A percentile compares a stretch with the other conserved stretches of the same genome.
Evolutionary conservation across 257 asterid genomes (phyloP).

Genomic region (Nicotiana tabacum): DNA sequence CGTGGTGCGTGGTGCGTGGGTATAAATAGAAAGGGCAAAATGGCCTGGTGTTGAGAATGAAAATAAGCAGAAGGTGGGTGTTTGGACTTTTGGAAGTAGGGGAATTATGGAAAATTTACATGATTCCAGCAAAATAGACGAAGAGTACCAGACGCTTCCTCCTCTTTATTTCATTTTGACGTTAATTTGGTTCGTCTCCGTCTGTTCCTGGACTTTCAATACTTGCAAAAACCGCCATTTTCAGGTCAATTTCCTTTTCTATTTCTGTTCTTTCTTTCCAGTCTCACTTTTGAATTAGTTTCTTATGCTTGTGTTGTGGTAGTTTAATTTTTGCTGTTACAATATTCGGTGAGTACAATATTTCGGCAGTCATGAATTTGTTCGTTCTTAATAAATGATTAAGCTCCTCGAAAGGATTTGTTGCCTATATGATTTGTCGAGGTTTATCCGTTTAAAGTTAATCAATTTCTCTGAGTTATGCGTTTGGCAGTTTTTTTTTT

Average conservation of each 20-base stretch:
- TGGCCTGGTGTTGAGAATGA: not conserved
- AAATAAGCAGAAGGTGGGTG: not conserved
- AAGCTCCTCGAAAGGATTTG: not conserved
- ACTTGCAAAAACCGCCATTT: slow-evolving; percentile 62
- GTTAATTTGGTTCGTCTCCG: slow-evolving; percentile 58
- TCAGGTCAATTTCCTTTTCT: slow-evolving; percentile 45
- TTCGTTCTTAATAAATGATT: not conserved
- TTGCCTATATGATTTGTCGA: not conserved
- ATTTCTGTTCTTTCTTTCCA: not conserved
- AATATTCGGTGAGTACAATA: too few species aligned
- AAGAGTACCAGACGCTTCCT: slow-evolving; percentile 52
- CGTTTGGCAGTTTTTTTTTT: not conserved
- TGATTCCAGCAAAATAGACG: slow-evolving; percentile 26
- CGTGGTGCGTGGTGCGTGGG: not conserved
- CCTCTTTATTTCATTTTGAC: slow-evolving; percentile 49
- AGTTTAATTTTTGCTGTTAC: not conserved
- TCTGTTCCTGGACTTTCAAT: slow-evolving; percentile 67
- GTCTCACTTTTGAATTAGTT: not conserved
- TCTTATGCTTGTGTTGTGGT: not conserved
- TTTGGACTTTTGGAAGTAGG: too few species aligned
- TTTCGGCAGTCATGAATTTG: too few species aligned
- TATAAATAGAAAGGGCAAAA: not conserved
- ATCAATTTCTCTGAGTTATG: not conserved
- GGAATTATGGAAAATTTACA: not conserved
- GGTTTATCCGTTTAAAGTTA: not conserved